A percentile compares a stretch with the other conserved stretches of the same genome.
Evolutionary conservation across 148 eudicot species (phyloP).

Genomic region (Chenopodium suecicum): DNA sequence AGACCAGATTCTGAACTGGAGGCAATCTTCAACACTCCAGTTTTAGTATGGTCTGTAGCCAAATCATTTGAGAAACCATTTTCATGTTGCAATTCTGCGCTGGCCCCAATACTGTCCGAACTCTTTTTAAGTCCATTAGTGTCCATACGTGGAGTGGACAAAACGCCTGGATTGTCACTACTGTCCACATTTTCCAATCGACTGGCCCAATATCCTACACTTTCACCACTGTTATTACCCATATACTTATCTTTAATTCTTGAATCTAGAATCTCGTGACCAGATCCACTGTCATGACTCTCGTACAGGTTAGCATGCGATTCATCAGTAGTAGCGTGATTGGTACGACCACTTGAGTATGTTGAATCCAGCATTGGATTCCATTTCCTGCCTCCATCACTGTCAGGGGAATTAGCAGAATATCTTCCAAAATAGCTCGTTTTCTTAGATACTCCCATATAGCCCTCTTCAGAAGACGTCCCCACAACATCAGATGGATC

Average conservation of each 20-base stretch:
- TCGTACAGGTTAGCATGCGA: constrained; percentile 43
- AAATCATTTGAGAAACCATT: constrained; percentile 50
- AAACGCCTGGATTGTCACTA: constrained; percentile 35
- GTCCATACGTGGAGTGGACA: constrained; percentile 51
- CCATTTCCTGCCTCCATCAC: constrained; percentile 84
- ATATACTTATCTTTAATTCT: constrained; percentile 46
- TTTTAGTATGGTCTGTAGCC: constrained; percentile 41
- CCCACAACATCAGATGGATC: constrained; percentile 86
- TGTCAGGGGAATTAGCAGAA: constrained; percentile 70
- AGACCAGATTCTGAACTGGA: constrained; percentile 62
- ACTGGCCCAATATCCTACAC: constrained; percentile 40
- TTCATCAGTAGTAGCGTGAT: constrained; percentile 55
- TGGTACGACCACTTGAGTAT: constrained; percentile 36
- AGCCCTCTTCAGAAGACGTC: constrained; percentile 91
- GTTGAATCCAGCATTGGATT: constrained; percentile 61
- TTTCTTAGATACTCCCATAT: constrained; percentile 67
- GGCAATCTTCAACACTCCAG: constrained; percentile 42
- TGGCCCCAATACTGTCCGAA: constrained; percentile 45
- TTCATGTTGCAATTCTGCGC: constrained; percentile 40
- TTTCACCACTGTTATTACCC: constrained; percentile 37
- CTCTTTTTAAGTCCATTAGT: constrained; percentile 46
- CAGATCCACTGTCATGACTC: constrained; percentile 42
- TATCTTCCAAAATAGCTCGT: constrained; percentile 64
- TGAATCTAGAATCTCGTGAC: constrained; percentile 43
- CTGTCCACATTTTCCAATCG: constrained; percentile 39